Evolutionary conservation across 257 asterid genomes (phyloP).

Genomic region (Thymus quinquecostatus): DNA sequence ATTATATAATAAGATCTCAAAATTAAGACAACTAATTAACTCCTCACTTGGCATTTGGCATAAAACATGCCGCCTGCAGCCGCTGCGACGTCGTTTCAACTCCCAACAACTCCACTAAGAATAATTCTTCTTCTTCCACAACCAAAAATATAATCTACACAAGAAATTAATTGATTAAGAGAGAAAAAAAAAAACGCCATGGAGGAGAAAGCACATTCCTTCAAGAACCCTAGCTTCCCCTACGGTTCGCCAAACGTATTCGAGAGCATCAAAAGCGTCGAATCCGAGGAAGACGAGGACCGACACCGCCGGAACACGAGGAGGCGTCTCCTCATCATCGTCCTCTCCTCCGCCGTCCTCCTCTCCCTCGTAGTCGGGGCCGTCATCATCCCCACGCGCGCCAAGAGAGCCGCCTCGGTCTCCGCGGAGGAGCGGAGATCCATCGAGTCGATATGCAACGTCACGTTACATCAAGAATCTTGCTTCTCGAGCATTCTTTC

Average conservation of each 20-base stretch:
- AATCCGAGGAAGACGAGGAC: conserved; percentile 30
- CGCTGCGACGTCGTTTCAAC: not conserved
- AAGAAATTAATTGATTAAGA: not conserved
- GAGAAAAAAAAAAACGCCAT: not conserved
- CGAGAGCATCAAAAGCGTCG: conserved; percentile 25
- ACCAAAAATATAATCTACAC: not conserved
- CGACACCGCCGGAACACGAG: conserved; percentile 35
- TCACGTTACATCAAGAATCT: conserved; percentile 34
- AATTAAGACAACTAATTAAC: not conserved
- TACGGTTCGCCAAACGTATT: not conserved
- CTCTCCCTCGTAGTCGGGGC: conserved; percentile 26
- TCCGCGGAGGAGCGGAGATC: conserved; percentile 9
- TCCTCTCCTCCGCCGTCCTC: conserved; percentile 26
- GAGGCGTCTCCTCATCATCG: conserved; percentile 36
- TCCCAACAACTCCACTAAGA: not conserved
- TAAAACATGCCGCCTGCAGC: conserved; percentile 4
- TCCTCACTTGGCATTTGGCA: not conserved
- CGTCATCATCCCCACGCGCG: conserved; percentile 25
- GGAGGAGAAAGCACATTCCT: conserved; percentile 27
- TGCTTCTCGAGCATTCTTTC: conserved; percentile 44
- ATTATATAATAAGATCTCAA: not conserved
- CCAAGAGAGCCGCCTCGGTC: not conserved
- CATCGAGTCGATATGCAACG: conserved; percentile 26
- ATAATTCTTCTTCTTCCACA: not conserved
- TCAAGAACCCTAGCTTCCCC: not conserved